Evolutionary conservation across 768 basidiomycete genomes (phyloP).

Genomic region (Hypholoma fasciculare): DNA sequence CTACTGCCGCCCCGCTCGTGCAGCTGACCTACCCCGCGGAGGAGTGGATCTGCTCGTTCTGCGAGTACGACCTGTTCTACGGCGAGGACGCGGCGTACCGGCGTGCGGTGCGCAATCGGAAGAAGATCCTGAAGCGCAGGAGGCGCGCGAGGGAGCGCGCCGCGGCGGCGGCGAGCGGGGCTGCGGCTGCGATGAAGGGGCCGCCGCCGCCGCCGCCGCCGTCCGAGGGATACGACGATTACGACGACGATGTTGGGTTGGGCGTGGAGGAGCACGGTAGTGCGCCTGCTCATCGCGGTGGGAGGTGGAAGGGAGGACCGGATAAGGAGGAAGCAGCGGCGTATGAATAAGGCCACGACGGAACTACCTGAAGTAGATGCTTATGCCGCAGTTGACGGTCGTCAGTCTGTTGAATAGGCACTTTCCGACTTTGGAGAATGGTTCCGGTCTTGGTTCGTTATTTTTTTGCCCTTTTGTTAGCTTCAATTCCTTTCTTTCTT

Average conservation of each 20-base stretch:
- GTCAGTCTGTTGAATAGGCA: too few species aligned
- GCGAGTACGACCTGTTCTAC: constrained; percentile 92
- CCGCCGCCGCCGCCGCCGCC: constrained; percentile 16
- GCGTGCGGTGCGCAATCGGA: constrained; percentile 66
- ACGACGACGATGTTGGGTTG: constrained; percentile 24
- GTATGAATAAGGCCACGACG: constrained; percentile 10
- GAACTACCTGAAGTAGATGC: constrained; percentile 2
- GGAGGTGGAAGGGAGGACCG: constrained; percentile 20
- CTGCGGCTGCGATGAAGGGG: constrained; percentile 21
- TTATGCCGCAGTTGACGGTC: too few species aligned
- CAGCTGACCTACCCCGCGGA: constrained; percentile 62
- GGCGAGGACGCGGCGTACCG: constrained; percentile 73
- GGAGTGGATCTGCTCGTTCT: constrained; percentile 94
- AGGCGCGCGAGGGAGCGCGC: constrained; percentile 73
- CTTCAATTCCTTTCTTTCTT: not conserved
- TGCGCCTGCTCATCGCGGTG: constrained; percentile 17
- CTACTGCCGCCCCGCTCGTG: constrained; percentile 8
- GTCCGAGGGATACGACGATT: constrained; percentile 21
- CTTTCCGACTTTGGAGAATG: too few species aligned
- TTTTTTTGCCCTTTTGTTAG: not conserved
- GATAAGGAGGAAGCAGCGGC: constrained; percentile 16
- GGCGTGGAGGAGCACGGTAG: constrained; percentile 21
- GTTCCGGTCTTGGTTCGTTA: too few species aligned
- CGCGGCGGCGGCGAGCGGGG: constrained; percentile 44
- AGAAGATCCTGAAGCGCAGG: constrained; percentile 74